Evolutionary conservation across 2,329 filamentous ascomycete genomes (phyloP), one percentile per base, ranked within the genome.

Genomic region (Lachnellula cervina): DNA sequence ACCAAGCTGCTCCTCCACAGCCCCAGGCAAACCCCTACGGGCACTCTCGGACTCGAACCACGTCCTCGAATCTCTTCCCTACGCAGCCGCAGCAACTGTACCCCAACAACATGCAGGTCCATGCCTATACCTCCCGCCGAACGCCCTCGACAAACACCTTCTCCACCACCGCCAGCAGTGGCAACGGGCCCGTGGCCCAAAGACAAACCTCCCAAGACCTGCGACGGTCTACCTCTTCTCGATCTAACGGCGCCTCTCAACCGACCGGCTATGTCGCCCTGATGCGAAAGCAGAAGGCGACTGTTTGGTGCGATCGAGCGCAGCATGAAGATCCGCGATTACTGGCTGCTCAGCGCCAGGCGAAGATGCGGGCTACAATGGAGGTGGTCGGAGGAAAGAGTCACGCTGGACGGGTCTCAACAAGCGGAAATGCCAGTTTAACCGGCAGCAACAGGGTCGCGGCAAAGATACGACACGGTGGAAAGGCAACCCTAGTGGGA

Each of bases 231-330:
- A 89, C 86, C 32, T 96, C 90, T 3, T 88, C 88, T 51, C 85
- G 90, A 65, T 95, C 90, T 21, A 82, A 80, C 59, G 76, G 76
- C 47, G 69, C 72, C 23, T 65, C 62, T 19, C 62, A 71, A 59
- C 75, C 87, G 1, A 80, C 80, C n/a, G 86, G 90, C 62, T 99
- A 99, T 72, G 94, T 99, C 51, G 92, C 94, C 37, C 80, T 97
- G n/a, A 87, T 99, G 75, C 85, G 94, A 60, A 93, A 92, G 71
- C 94, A 99, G 74, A 97, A 97, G 72, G 94, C 91, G 34, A 99
- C 94, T 0, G 94, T 99, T 4, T 99, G 94, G 94, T 97, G 92
- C 76, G 94, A 97, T 70, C 87, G 92, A 52, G 83, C 93, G 9
- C 94, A 99, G 71, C 86, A 89, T 59, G 91, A 97, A 72, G 94